Evolutionary conservation across 2,329 filamentous ascomycete species (phyloP), one percentile per base, ranked within the genome.

Genomic region (Stromatinia cepivora): DNA sequence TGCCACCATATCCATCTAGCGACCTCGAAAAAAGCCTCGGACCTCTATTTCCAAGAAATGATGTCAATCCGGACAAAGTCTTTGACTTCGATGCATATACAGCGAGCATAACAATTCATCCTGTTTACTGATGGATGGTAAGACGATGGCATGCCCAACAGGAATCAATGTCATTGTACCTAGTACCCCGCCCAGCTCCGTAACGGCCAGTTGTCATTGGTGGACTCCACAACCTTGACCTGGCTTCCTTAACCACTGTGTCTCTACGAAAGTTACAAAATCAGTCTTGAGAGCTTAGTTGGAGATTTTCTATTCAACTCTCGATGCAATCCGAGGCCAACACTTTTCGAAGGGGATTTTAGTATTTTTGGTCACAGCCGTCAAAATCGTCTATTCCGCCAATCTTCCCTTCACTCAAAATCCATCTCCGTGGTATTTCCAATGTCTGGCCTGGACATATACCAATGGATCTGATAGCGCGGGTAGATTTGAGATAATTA

Each of bases 401-500:
- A 6, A 4, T 17, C 11, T 52, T 25, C 13, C 15, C 46, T 17
- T 8, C 6, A 28, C 17, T 13, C 31, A 9, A 39, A 20, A 4
- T 6, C 4, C 7, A 10, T 5, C 22, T 52, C 7, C 39, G 31
- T 28, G 15, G 0, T 5, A 11, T 25, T 10, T n/a, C 13, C 34
- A 7, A 7, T 11, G 4, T 39, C 34, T 57, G 6, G 3, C 22
- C 20, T 28, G 8, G 46, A 28, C 2, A 62, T 17, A 63, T 17
- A 20, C 1, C 20, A 50, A 11, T 13, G 13, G n/a, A 20, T 1
- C 2, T 34, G 9, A 31, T 25, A 3, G 8, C 22, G 4, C 4
- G 20, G 8, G 15, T 22, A 10, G 3, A 20, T 25, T 20, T 20
- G 2, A 4, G 0, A 0, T 4, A 11, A 1, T 17, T 17, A 28